Conservation (phyloP, 345 rosid genomes). For the Eucalyptus shirleyi region DNA sequence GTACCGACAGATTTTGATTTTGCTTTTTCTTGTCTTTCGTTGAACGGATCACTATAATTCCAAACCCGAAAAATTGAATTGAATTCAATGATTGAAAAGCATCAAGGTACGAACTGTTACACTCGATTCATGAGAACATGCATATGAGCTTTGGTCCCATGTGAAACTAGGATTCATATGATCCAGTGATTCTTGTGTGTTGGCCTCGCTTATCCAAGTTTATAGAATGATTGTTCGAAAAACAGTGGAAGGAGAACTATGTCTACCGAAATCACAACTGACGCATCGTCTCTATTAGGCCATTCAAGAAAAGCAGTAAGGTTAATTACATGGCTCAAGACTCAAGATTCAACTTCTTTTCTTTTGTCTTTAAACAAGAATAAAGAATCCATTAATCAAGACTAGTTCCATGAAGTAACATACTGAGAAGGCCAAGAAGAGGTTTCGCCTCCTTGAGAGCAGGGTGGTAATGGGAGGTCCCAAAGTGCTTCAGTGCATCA, state of each 20-base stretch:
- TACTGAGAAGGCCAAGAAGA: background rate
- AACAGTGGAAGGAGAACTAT: background rate
- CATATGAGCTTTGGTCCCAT: background rate
- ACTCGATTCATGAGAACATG: background rate
- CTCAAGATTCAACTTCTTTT: background rate
- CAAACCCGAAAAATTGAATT: background rate
- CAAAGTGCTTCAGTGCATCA: constrained; percentile 2
- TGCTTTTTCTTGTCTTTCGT: background rate
- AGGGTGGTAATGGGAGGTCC: background rate
- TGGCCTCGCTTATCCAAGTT: background rate
- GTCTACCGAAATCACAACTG: background rate
- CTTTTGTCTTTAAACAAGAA: background rate
- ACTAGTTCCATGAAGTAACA: too few relatives aligned
- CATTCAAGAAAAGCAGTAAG: background rate
- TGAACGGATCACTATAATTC: background rate
- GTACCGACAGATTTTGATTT: background rate
- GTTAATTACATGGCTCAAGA: background rate
- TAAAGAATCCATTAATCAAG: background rate
- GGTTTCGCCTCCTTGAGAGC: background rate
- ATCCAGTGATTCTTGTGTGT: background rate
- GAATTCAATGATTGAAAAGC: background rate
- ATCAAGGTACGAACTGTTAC: background rate
- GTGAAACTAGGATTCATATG: background rate
- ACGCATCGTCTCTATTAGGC: background rate
- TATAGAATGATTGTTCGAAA: background rate